These are phyloP conservation scores for Sphaerulina musiva DNA, from an alignment of 2,329 filamentous ascomycete species.

Conservation along the genomic window DNA sequence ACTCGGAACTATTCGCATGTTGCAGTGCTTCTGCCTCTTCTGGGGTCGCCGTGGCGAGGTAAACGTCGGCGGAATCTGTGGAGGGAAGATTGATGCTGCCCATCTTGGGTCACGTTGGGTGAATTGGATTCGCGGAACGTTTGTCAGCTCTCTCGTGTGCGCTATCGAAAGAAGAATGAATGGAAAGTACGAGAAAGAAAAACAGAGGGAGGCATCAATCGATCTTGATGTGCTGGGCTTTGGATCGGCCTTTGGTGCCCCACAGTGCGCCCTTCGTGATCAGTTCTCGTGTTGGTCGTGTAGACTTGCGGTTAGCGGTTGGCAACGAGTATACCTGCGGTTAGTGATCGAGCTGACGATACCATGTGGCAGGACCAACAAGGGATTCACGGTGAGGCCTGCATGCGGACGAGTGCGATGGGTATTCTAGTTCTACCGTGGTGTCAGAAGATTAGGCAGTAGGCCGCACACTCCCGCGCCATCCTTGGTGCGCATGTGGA, in stretches of 20 bases:
- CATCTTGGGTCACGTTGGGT: conserved; percentile 8
- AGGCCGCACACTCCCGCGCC: not conserved
- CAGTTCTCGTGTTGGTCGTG: not conserved
- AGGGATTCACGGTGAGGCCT: not conserved
- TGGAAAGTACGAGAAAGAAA: not conserved
- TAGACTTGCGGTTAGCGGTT: conserved; percentile 7
- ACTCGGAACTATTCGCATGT: conserved; percentile 50
- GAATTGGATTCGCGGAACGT: not conserved
- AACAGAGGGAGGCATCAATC: not conserved
- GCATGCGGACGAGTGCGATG: not conserved
- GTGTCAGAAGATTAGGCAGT: not conserved
- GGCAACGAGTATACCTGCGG: conserved; percentile 3
- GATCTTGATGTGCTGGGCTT: not conserved
- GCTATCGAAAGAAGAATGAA: not conserved
- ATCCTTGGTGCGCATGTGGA: conserved; percentile 7
- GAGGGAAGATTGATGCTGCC: conserved; percentile 37
- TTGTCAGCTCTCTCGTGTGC: not conserved
- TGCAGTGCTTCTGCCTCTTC: conserved; percentile 49
- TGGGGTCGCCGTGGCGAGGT: conserved; percentile 49
- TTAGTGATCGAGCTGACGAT: conserved; percentile 3
- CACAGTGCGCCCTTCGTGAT: not conserved
- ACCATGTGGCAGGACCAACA: not conserved
- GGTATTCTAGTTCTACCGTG: not conserved
- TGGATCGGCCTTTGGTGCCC: not conserved
- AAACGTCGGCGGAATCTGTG: conserved; percentile 46